Conservation (phyloP, 352 stramenopile species). For the Globisporangium abappressorium region DNA sequence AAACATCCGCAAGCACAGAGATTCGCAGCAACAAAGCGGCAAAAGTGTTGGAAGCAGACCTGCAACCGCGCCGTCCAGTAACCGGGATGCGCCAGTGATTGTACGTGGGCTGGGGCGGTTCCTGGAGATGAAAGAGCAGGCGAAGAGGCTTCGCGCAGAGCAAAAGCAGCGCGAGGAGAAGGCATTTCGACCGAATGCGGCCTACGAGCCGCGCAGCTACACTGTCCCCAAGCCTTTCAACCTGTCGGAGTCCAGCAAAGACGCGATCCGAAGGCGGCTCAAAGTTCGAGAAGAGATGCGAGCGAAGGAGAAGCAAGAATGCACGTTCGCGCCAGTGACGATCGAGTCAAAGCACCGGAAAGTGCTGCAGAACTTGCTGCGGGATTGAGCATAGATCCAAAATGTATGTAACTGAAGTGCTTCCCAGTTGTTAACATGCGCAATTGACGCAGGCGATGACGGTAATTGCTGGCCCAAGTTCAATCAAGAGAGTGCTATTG, state of each 20-base stretch:
- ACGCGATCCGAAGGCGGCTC: constrained; percentile 40
- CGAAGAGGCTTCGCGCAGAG: constrained; percentile 64
- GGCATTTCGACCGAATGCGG: constrained; percentile 48
- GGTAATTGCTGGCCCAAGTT: neutral
- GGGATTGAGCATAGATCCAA: constrained; percentile 18
- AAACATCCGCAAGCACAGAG: constrained; percentile 32
- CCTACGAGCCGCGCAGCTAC: constrained; percentile 70
- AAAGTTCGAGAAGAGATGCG: constrained; percentile 48
- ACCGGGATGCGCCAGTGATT: constrained; percentile 37
- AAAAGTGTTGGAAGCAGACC: constrained; percentile 17
- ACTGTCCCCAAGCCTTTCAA: constrained; percentile 78
- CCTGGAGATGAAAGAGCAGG: constrained; percentile 68
- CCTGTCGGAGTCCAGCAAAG: constrained; percentile 56
- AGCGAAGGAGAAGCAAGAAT: constrained; percentile 50
- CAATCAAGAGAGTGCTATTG: too few relatives aligned
- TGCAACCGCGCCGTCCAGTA: constrained; percentile 8
- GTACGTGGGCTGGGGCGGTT: constrained; percentile 77
- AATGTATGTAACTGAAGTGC: neutral
- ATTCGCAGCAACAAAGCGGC: neutral
- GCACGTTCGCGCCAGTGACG: constrained; percentile 56
- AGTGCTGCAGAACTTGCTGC: constrained; percentile 47
- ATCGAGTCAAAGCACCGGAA: constrained; percentile 54
- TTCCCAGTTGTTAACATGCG: neutral
- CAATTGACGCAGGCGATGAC: neutral
- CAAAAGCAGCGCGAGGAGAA: constrained; percentile 60